Base-by-base conservation (phyloP, 2,329 filamentous ascomycete species). In the Rhytidhysteron rufulum region DNA sequence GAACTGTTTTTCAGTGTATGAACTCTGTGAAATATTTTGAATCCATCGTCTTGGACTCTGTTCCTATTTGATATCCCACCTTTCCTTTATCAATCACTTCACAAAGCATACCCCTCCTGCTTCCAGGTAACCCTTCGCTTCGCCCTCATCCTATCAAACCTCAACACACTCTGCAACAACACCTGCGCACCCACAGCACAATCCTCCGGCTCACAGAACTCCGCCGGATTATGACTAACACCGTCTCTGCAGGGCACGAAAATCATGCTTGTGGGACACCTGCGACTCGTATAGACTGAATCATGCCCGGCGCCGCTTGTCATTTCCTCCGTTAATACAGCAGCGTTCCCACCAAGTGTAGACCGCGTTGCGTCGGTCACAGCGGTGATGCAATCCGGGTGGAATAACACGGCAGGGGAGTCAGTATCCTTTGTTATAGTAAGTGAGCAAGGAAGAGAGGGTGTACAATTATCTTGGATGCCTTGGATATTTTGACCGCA, bases 241-340 rank as follows among this genome's bases (percentile, higher is more conserved):
- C 70, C 71, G 41, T 72, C 70, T 35, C 65, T 62, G 49, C 69
- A 71, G 5, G 70, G 70, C 25, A 71, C 65, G 38, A 73, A 73
- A 5, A 73, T 68, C 71, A 74, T 74, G 36, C 64, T 68, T 25
- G 71, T 69, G 13, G 71, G 71, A 42, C 66, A 70, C 19, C 63
- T 60, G 49, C 68, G 69, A 39, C 54, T 67, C 13, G 65, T 55
- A 46, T 71, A 70, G 29, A 73, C 71, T 34, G 56, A 69, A 49
- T 83, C 80, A 60, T 84, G 80, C 0, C 81, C 80, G n/a, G 81
- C 81, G 18, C 80, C 80, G 47, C 72, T 78, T 43, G 74, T 80
- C 68, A 85, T 82, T 17, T 72, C 68, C 48, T 74, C 77, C 43
- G 74, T 75, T 61, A 83, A 76, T 18, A 68, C 68, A 31, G 69